Evolutionary conservation across 2,329 filamentous ascomycete species (phyloP), one percentile per base, ranked within the genome.

Genomic region (Pseudohalonectria lignicola): DNA sequence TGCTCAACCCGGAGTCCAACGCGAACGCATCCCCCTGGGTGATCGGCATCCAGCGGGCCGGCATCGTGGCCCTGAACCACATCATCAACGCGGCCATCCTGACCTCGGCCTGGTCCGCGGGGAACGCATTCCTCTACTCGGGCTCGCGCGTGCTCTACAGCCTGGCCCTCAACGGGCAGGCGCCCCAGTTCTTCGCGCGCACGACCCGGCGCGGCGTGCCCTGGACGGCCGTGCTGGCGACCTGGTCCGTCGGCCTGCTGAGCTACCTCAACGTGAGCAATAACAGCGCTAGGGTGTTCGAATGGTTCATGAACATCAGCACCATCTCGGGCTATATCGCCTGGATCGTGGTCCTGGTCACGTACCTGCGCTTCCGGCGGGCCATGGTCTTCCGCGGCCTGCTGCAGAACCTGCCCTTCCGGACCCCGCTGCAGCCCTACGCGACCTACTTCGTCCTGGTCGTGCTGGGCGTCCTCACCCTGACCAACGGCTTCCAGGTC

Each of bases 401-500:
- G 45, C 47, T 70, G 25, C 49, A 66, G 17, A 56, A 54, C 2
- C 57, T 75, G 4, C 74, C 74, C 0, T 78, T 69, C 61, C 59
- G 50, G 36, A 71, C 71, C 0, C 58, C 60, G 1, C 52, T 67
- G 11, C 72, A 77, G 53, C 74, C 82, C 0, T 86, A 79, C 50
- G 75, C 74, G 2, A 71, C 80, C 0, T 85, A 69, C 49, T 58
- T 71, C 39, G 67, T 70, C 9, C 67, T 86, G 2, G 52, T 76
- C 3, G 76, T 73, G 18, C 69, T 86, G 38, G 53, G 56, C 3
- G 58, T 85, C 19, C 63, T 88, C n/a, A 74, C 70, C 2, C 57
- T 88, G 3, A 79, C 84, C 47, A 86, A 86, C 49, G 84, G 82
- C 1, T 90, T 87, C 57, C 71, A 78, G 26, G 72, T 82, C 12